Evolutionary conservation across 768 basidiomycete genomes (phyloP).

Genomic region (Podaxis sp.): DNA sequence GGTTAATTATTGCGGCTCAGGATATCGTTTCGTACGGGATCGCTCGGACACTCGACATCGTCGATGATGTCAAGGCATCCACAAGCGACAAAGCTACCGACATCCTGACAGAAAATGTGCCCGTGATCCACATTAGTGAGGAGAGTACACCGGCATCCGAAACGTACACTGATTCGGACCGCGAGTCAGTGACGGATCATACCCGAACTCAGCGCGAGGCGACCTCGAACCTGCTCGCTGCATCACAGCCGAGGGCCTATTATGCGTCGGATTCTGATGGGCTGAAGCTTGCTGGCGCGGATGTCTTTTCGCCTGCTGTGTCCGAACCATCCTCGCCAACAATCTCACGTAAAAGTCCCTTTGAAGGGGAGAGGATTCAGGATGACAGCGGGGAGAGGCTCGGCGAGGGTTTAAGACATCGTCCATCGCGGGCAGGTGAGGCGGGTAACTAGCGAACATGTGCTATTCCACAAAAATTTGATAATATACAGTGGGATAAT

Average conservation of each 20-base stretch:
- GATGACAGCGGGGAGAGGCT: conserved; percentile 23
- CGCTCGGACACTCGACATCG: conserved; percentile 76
- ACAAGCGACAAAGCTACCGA: conserved; percentile 58
- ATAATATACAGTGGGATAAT: conserved; percentile 12
- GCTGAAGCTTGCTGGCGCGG: conserved; percentile 65
- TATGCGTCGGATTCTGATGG: conserved; percentile 49
- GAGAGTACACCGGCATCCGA: conserved; percentile 23
- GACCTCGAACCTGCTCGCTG: not conserved
- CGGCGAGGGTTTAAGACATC: conserved; percentile 4
- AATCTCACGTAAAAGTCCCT: conserved; percentile 37
- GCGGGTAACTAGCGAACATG: not conserved
- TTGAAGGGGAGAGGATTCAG: conserved; percentile 19
- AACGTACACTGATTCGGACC: conserved; percentile 27
- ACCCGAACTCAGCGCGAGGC: conserved; percentile 1
- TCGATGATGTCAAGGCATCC: conserved; percentile 73
- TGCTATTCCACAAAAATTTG: not conserved
- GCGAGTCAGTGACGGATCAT: conserved; percentile 15
- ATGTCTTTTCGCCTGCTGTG: conserved; percentile 69
- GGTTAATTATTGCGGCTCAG: conserved; percentile 33
- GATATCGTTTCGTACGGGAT: conserved; percentile 82
- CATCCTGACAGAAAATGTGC: conserved; percentile 26
- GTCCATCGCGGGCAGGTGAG: not conserved
- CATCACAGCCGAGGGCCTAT: conserved; percentile 38
- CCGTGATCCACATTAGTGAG: conserved; percentile 33
- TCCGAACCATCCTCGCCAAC: conserved; percentile 69